phyloP scores from a whole-genome alignment of 169 alveolate species.

The Perkinsus chesapeaki region DNA sequence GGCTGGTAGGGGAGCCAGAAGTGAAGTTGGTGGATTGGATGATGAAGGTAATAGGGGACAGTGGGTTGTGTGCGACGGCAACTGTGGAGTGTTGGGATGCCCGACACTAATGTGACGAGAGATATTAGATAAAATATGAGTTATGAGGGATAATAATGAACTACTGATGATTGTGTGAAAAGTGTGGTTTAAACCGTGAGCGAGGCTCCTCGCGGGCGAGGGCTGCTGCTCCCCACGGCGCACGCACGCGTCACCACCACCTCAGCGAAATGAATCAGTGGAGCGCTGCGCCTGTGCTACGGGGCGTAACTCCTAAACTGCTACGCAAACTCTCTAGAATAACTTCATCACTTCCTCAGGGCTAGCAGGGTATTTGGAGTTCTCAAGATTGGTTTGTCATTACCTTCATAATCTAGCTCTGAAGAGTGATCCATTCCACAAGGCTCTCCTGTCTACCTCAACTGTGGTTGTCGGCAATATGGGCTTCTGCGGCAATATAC shows the following conservation, averaged over 20 bases:
- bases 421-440: neutral
- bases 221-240: no score
- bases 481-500: constrained; percentile 1
- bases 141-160: no score
- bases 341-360: neutral
- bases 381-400: neutral
- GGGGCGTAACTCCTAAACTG: no score
- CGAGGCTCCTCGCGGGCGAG: no score
- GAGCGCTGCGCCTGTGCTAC: no score
- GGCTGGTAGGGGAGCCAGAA: neutral
- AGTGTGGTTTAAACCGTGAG: no score
- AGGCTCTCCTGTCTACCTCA: neutral
- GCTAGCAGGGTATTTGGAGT: neutral
- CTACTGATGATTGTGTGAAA: no score
- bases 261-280: no score
- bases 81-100: no score
- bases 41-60: neutral
- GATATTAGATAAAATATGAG: no score
- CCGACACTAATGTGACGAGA: no score
- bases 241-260: neutral
- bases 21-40: neutral
- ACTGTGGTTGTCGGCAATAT: neutral
- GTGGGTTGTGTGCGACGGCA: no score
- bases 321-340: neutral
- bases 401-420: neutral